Evolutionary conservation across 345 rosid species (phyloP).

Genomic region (Jatropha curcas): DNA sequence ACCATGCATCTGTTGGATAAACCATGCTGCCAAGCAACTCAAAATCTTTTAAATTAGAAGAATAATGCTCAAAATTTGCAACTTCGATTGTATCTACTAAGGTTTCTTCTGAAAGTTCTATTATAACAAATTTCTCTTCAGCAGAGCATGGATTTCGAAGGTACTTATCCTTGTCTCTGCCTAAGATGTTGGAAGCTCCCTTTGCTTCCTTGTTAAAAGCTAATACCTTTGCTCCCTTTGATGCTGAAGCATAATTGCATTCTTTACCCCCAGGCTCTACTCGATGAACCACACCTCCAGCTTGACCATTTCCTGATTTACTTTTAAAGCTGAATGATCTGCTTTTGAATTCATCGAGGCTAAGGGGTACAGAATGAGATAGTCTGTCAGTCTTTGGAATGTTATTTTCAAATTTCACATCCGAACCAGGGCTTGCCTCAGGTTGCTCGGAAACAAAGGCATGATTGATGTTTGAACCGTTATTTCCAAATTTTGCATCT

Average conservation of each 20-base stretch:
- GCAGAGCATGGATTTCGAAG: slow-evolving; percentile 92
- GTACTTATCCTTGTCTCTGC: slow-evolving; percentile 86
- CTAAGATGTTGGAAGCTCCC: slow-evolving; percentile 76
- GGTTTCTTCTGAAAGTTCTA: slow-evolving; percentile 96
- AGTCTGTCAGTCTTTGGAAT: slow-evolving; percentile 44
- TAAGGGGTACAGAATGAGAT: slow-evolving; percentile 60
- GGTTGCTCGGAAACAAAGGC: slow-evolving; percentile 27
- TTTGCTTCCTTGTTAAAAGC: slow-evolving; percentile 89
- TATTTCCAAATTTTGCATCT: slow-evolving; percentile 32
- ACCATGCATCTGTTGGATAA: slow-evolving; percentile 87
- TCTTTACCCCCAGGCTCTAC: slow-evolving; percentile 90
- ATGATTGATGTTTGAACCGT: slow-evolving; percentile 20
- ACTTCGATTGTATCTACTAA: slow-evolving; percentile 75
- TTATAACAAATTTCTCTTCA: slow-evolving; percentile 76
- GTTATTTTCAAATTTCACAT: slow-evolving; percentile 31
- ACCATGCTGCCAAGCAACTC: slow-evolving; percentile 83
- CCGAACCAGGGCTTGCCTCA: slow-evolving; percentile 23
- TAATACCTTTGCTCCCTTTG: slow-evolving; percentile 90
- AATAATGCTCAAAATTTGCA: slow-evolving; percentile 92
- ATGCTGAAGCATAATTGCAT: slow-evolving; percentile 85
- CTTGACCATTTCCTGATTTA: slow-evolving; percentile 60
- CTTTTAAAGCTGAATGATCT: slow-evolving; percentile 57
- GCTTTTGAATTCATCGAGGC: slow-evolving; percentile 96
- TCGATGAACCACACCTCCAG: slow-evolving; percentile 67
- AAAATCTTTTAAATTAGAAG: slow-evolving; percentile 82